Evolutionary conservation across 1,139 yeast species (phyloP).

Genomic region (Barnettozyma hawaiiensis): DNA sequence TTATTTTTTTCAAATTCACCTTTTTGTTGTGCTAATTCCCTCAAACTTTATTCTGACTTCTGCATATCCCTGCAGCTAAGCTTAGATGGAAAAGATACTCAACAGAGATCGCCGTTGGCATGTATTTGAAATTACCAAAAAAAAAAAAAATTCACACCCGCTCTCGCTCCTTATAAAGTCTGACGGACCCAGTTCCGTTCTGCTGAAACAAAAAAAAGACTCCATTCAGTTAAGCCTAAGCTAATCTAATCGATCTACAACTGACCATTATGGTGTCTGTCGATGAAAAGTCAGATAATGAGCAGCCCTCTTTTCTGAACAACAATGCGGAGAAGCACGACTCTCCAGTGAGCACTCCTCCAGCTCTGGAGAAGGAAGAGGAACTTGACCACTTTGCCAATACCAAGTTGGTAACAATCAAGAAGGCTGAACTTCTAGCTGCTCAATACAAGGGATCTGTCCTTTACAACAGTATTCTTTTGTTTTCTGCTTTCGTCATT

Average conservation of each 20-base stretch:
- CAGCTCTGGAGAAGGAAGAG: neutral
- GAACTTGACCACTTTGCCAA: conserved; percentile 10
- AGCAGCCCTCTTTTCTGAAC: neutral
- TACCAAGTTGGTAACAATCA: conserved; percentile 32
- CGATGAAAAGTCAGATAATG: neutral
- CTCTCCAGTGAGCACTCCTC: neutral
- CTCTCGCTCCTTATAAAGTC: neutral
- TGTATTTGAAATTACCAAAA: too few relatives aligned
- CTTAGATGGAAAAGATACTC: neutral
- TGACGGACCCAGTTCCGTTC: neutral
- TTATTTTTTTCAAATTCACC: neutral
- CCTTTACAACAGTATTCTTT: conserved; percentile 26
- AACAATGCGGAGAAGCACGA: neutral
- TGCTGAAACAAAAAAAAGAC: too few relatives aligned
- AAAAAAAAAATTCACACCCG: neutral
- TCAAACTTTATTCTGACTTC: neutral
- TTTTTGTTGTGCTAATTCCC: neutral
- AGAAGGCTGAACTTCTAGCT: conserved; percentile 39
- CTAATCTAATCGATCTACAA: too few relatives aligned
- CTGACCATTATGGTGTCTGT: too few relatives aligned
- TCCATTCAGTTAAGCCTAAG: too few relatives aligned
- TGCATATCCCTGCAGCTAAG: neutral
- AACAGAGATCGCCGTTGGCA: neutral
- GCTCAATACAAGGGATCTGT: conserved; percentile 29
- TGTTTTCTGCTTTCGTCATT: conserved; percentile 49